phyloP scores from a whole-genome alignment of 306 rosid species.

The Myrica gale region DNA sequence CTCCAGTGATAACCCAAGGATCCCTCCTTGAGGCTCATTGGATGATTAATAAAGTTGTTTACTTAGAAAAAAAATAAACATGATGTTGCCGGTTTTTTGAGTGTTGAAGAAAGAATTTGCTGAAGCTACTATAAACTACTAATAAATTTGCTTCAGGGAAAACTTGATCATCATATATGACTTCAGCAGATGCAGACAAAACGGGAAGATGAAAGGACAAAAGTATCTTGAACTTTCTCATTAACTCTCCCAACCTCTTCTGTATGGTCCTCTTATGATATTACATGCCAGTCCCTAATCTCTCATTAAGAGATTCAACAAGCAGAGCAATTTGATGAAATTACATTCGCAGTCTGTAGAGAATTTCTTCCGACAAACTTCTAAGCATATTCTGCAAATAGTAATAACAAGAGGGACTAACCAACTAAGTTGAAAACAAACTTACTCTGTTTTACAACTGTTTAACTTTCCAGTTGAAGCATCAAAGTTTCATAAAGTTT shows the following conservation, averaged over 20 bases:
- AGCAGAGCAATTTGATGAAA: not conserved
- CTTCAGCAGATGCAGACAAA: not conserved
- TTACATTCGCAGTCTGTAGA: not conserved
- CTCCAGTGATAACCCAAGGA: no score
- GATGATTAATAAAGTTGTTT: no score
- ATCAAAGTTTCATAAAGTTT: slow-evolving; percentile 59
- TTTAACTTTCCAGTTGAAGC: slow-evolving; percentile 67
- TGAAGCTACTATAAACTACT: not conserved
- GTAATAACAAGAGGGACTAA: slow-evolving; percentile 2
- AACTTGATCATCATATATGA: not conserved
- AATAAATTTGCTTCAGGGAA: not conserved
- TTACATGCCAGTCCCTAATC: not conserved
- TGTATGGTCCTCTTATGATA: slow-evolving; percentile 36
- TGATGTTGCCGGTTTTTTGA: no score
- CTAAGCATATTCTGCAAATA: not conserved
- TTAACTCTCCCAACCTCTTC: slow-evolving; percentile 75
- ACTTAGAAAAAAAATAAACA: no score
- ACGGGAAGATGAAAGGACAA: slow-evolving; percentile 4
- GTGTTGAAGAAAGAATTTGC: no score
- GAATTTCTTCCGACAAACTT: not conserved
- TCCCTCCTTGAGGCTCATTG: no score
- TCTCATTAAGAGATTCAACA: no score
- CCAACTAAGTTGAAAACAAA: slow-evolving; percentile 22
- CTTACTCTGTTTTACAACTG: slow-evolving; percentile 58
- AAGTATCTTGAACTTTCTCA: slow-evolving; percentile 67